Conservation (phyloP, 1,284 basidiomycete species). For the Cutaneotrichosporon sp. region DNA sequence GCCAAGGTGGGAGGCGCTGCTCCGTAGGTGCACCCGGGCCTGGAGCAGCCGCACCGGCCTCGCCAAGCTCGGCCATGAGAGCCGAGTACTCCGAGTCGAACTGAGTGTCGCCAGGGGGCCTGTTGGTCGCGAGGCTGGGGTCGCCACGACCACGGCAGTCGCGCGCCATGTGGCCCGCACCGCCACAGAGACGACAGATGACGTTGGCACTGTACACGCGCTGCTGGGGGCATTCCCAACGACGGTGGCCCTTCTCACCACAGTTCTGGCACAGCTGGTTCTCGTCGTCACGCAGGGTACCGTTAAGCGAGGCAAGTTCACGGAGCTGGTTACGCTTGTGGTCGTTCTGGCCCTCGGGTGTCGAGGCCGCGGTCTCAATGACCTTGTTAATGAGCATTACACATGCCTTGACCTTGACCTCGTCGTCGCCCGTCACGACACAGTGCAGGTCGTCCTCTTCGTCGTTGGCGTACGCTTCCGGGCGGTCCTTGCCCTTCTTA, state of each 20-base stretch:
- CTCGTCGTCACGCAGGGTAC: conserved; percentile 98
- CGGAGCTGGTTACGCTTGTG: conserved; percentile 99
- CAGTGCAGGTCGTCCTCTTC: conserved; percentile 99
- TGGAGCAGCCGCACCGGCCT: conserved; percentile 60
- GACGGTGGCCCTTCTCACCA: conserved; percentile 78
- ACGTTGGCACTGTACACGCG: conserved; percentile 96
- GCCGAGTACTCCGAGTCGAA: conserved; percentile 98
- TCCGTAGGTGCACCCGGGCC: conserved; percentile 39
- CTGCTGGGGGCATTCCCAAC: conserved; percentile 96
- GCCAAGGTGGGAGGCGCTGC: conserved; percentile 55
- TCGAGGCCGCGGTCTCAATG: conserved; percentile 97
- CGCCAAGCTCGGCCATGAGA: conserved; percentile 97
- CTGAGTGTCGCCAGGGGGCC: conserved; percentile 33
- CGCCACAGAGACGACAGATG: conserved; percentile 93
- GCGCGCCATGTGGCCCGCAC: conserved; percentile 91
- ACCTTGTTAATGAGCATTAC: conserved; percentile 95
- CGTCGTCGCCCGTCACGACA: conserved; percentile 87
- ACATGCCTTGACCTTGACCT: conserved; percentile 86
- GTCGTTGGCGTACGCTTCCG: conserved; percentile 88
- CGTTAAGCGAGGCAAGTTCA: conserved; percentile 95
- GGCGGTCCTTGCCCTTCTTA: conserved; percentile 95
- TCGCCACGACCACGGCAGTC: conserved; percentile 71
- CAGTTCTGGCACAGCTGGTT: conserved; percentile 99
- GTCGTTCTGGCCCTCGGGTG: conserved; percentile 98
- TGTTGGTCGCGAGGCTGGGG: conserved; percentile 53